Evolutionary conservation across 257 asterid genomes (phyloP).

Genomic region (Anisodus acutangulus): DNA sequence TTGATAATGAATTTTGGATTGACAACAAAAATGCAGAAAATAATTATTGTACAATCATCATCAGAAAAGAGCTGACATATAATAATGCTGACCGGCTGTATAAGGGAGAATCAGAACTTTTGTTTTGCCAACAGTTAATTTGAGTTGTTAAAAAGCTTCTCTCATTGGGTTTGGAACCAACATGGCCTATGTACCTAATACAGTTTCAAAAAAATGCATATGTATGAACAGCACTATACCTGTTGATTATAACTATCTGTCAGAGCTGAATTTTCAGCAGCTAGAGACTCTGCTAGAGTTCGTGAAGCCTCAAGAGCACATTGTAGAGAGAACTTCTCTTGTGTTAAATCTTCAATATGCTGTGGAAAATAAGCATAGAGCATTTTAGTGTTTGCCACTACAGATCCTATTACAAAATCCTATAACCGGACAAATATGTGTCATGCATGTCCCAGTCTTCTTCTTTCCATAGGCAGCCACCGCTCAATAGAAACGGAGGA

Average conservation of each 20-base stretch:
- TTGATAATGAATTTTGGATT: conserved; percentile 15
- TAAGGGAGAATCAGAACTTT: conserved; percentile 24
- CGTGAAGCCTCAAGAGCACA: conserved; percentile 95
- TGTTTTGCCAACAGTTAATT: conserved; percentile 23
- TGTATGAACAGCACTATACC: conserved; percentile 44
- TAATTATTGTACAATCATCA: conserved; percentile 4
- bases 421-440: neutral
- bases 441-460: neutral
- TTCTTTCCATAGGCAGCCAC: too few relatives aligned
- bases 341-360: conserved; percentile 98
- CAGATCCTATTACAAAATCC: conserved; percentile 11
- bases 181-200: neutral
- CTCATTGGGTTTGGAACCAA: neutral
- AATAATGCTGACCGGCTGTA: neutral
- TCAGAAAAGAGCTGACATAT: neutral
- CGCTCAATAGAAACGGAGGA: neutral
- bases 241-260: conserved; percentile 91
- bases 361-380: conserved; percentile 39
- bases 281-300: conserved; percentile 83
- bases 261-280: conserved; percentile 93
- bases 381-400: conserved; percentile 20
- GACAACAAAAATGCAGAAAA: neutral
- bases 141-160: neutral
- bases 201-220: neutral
- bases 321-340: conserved; percentile 93